phyloP scores from a whole-genome alignment of 2,329 filamentous ascomycete species.

The Fusarium sp. region DNA sequence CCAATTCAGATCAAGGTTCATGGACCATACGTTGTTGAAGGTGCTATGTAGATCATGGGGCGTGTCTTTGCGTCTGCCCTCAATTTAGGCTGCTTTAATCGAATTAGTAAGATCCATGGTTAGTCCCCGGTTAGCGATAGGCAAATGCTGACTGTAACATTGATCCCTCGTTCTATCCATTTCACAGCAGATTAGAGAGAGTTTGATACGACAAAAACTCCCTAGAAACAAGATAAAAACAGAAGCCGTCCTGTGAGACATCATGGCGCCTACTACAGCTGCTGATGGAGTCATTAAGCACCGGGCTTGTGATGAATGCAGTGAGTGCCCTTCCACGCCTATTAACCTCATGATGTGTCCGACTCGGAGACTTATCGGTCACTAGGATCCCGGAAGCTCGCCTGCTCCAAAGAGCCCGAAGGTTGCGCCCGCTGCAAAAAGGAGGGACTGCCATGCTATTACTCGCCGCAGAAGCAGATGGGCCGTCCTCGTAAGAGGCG shows the following conservation, averaged over 20 bases:
- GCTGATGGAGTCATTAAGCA: constrained; percentile 62
- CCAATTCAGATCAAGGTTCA: neutral
- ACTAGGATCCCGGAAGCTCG: constrained; percentile 74
- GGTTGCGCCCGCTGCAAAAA: constrained; percentile 72
- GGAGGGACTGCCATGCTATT: constrained; percentile 72
- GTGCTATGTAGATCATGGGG: neutral
- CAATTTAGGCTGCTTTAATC: constrained; percentile 9
- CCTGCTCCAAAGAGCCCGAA: constrained; percentile 73
- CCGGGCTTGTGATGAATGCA: constrained; percentile 77
- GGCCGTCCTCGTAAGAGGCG: constrained; percentile 74
- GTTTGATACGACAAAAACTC: neutral
- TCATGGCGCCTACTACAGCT: constrained; percentile 44
- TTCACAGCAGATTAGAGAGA: constrained; percentile 6
- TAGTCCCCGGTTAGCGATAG: neutral
- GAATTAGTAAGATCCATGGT: constrained; percentile 33
- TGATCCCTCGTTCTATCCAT: constrained; percentile 6
- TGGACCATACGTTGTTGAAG: neutral
- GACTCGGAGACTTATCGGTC: constrained; percentile 51
- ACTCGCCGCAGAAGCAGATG: constrained; percentile 77
- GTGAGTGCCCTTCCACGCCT: constrained; percentile 60
- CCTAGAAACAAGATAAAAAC: neutral
- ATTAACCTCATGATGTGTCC: constrained; percentile 9
- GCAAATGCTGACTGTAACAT: constrained; percentile 19
- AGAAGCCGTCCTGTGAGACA: neutral
- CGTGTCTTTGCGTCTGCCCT: neutral